Base-by-base conservation (phyloP, 176 grass and related monocot species). In the Elaeis guineensis region DNA sequence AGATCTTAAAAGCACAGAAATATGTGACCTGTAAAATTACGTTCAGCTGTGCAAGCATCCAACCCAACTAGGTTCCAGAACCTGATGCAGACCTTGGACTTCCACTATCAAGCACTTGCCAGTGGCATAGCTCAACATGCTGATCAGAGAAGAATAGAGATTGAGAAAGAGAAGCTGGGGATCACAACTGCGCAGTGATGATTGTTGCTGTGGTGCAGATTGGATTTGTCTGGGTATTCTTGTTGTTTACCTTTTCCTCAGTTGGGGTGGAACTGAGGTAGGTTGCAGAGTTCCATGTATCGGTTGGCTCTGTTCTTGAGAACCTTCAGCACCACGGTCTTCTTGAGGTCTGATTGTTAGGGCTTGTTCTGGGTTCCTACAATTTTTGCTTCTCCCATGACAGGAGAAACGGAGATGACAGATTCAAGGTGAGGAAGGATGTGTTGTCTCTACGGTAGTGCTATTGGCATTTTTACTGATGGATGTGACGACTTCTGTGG, bases 81-180 rank as follows among this genome's bases (percentile, higher is more conserved):
- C 51, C 78, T 96, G 25, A 85, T 90, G 83, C 87, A 82, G 55
- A 87, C 78, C 22, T 65, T 96, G 21, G 92, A 90, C 78, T 82
- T 90, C 66, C 75, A 62, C 21, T 85, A 88, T 57, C 92, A 90
- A 57, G 78, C 83, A 1, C 73, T 96, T 79, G 92, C 83, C 66
- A 96, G 35, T 50, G 83, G 80, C 54, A 69, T 96, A 62, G 83
- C 83, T 59, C 83, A 85, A 69, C 72, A 96, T 72, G 92, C 92
- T 8, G 86, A 90, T 51, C 57, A 77, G 75, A 88, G 87, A 72
- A 90, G 66, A 56, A 64, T 61, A 49, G 83, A 96, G 63, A 90
- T 88, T 39, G 80, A 88, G 66, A 90, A 71, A 78, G 87, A 90
- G 69, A 90, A 90, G 58, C 18, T 84, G 63, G 83, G 90, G 39